Conservation (phyloP, 2,329 filamentous ascomycete species). For the Stagonosporopsis chrysanthemi region DNA sequence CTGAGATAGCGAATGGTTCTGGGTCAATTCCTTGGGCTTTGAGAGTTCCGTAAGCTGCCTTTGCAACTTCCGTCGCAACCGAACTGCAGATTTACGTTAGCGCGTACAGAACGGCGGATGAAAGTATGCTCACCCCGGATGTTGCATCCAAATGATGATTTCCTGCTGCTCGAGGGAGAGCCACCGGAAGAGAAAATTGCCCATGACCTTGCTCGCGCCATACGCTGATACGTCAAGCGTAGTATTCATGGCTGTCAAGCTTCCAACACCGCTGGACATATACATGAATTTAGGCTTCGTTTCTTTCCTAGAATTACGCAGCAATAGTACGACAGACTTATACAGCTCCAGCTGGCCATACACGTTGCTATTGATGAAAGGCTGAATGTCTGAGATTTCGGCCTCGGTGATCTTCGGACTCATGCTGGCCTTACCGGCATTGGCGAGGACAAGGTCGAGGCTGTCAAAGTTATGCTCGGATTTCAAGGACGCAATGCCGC, state of each 20-base stretch:
- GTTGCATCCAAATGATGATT: conserved; percentile 19
- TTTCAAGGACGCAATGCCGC: conserved; percentile 33
- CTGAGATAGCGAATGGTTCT: conserved; percentile 4
- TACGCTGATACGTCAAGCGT: conserved; percentile 17
- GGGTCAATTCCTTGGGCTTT: conserved; percentile 13
- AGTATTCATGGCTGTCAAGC: conserved; percentile 20
- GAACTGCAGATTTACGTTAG: conserved; percentile 1
- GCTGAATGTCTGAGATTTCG: conserved; percentile 14
- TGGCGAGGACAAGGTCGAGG: conserved; percentile 9
- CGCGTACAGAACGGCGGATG: not conserved
- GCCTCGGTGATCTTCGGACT: conserved; percentile 4
- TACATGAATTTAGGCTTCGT: conserved; percentile 23
- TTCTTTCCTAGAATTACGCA: conserved; percentile 2
- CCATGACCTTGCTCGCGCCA: conserved; percentile 29
- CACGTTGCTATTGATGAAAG: conserved; percentile 24
- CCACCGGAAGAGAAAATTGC: conserved; percentile 29
- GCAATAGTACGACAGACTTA: conserved; percentile 19
- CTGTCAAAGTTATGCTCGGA: not conserved
- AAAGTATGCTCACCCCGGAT: conserved; percentile 25
- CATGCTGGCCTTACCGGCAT: conserved; percentile 23
- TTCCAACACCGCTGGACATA: conserved; percentile 23
- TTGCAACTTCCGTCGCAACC: conserved; percentile 17
- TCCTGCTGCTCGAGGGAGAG: conserved; percentile 25
- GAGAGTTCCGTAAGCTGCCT: conserved; percentile 6
- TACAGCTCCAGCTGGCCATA: conserved; percentile 29